Evolutionary conservation across 2,329 filamentous ascomycete species (phyloP).

Genomic region (Epichloe baconii): DNA sequence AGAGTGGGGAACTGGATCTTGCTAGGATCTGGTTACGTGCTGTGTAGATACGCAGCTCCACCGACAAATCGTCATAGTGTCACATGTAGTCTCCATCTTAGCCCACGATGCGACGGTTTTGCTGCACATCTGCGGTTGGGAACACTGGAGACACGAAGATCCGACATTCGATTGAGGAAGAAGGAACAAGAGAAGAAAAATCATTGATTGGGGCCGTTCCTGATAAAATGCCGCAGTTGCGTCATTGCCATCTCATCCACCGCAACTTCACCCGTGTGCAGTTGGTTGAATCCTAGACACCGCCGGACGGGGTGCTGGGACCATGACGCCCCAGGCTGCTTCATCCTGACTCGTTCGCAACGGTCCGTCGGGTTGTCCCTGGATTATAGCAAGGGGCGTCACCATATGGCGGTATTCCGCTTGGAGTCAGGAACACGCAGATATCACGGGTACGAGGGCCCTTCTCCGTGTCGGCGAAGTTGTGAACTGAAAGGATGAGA

Average conservation of each 20-base stretch:
- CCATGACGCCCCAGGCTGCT: background rate
- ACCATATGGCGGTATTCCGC: background rate
- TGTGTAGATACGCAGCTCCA: constrained; percentile 3
- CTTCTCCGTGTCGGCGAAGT: background rate
- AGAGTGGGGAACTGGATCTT: constrained; percentile 8
- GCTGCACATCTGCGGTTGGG: background rate
- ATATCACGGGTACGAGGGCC: background rate
- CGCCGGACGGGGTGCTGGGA: constrained; percentile 2
- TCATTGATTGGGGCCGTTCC: constrained; percentile 9
- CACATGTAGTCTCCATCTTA: constrained; percentile 1
- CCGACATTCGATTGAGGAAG: background rate
- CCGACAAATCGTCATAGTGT: constrained; percentile 6
- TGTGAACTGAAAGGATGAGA: background rate
- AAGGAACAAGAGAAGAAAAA: constrained; percentile 7
- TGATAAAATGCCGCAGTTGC: constrained; percentile 18
- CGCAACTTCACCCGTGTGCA: constrained; percentile 9
- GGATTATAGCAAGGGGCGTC: background rate
- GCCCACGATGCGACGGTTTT: constrained; percentile 3
- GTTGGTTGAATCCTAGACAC: constrained; percentile 5
- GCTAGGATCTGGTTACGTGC: constrained; percentile 3
- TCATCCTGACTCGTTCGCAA: constrained; percentile 1
- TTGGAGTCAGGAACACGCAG: background rate
- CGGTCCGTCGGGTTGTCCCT: background rate
- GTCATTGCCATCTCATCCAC: constrained; percentile 16
- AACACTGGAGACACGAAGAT: constrained; percentile 15